These are phyloP conservation scores for Erysimum cheiri DNA, from an alignment of 441 rosid species.

Conservation along the genomic window DNA sequence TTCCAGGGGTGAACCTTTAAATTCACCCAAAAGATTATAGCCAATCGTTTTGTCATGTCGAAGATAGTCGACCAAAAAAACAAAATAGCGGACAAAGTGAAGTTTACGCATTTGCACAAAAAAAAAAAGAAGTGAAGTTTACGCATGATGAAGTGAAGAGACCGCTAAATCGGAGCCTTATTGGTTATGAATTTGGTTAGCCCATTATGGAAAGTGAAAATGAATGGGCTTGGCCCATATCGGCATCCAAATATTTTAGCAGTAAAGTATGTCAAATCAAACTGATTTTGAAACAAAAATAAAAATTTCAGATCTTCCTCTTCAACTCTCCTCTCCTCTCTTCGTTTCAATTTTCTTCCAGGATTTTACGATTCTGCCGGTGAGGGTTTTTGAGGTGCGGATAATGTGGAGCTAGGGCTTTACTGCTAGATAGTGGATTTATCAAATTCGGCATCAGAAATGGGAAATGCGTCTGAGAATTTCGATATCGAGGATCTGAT, in stretches of 20 bases:
- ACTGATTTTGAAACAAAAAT: not conserved
- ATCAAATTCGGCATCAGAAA: constrained; percentile 20
- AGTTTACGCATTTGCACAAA: too few species aligned
- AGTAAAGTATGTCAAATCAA: not conserved
- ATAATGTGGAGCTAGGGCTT: constrained; percentile 30
- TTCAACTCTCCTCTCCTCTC: constrained; percentile 21
- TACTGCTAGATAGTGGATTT: not conserved
- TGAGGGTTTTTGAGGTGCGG: constrained; percentile 8
- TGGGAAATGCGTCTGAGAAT: constrained; percentile 37
- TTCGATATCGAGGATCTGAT: constrained; percentile 34
- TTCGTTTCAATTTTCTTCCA: not conserved
- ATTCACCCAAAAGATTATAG: too few species aligned
- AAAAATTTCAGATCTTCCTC: constrained; percentile 13
- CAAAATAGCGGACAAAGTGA: too few species aligned
- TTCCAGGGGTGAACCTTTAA: too few species aligned
- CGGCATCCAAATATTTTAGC: not conserved
- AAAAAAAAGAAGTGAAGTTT: not conserved
- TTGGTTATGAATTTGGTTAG: not conserved
- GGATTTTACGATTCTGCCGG: not conserved
- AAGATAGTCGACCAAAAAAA: too few species aligned
- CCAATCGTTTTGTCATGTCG: too few species aligned
- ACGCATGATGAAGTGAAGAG: too few species aligned
- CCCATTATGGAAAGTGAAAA: constrained; percentile 1
- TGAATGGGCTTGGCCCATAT: constrained; percentile 22
- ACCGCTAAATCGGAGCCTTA: not conserved